Conservation (phyloP, 1,139 yeast genomes). For the Yamadazyma kanchanaburiensis region DNA sequence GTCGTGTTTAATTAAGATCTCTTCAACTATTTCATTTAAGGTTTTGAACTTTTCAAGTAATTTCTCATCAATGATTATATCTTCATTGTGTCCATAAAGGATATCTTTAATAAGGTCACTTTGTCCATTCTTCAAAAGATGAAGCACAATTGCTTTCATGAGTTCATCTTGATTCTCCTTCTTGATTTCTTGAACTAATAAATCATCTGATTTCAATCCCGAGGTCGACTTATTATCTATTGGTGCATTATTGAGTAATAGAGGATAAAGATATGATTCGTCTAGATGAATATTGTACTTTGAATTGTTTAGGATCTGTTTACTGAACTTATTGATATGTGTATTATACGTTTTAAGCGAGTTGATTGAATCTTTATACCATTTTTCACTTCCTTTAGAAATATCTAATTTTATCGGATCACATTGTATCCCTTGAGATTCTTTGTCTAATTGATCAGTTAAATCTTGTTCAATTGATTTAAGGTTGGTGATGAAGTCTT, state of each 20-base stretch:
- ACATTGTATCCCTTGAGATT: neutral
- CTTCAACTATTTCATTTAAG: slow-evolving; percentile 36
- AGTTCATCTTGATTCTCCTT: slow-evolving; percentile 31
- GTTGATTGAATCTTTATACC: slow-evolving; percentile 38
- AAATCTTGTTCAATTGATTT: slow-evolving; percentile 26
- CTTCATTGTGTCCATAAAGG: slow-evolving; percentile 13
- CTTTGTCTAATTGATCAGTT: slow-evolving; percentile 7
- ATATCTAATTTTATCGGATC: slow-evolving; percentile 7
- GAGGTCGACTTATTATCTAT: slow-evolving; percentile 1
- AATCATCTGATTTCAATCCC: slow-evolving; percentile 8
- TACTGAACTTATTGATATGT: slow-evolving; percentile 33
- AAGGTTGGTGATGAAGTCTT: slow-evolving; percentile 23
- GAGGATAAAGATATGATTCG: slow-evolving; percentile 43
- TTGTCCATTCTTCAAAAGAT: slow-evolving; percentile 42
- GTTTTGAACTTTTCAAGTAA: slow-evolving; percentile 25
- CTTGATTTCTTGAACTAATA: slow-evolving; percentile 15
- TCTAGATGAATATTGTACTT: slow-evolving; percentile 34
- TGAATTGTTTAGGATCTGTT: slow-evolving; percentile 30
- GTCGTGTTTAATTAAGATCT: slow-evolving; percentile 32
- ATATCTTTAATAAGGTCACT: slow-evolving; percentile 34
- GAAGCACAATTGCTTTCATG: slow-evolving; percentile 39
- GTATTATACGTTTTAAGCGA: slow-evolving; percentile 37
- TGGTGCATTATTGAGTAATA: slow-evolving; percentile 32
- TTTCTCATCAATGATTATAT: slow-evolving; percentile 20
- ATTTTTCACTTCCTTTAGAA: slow-evolving; percentile 9